Evolutionary conservation across 2,329 filamentous ascomycete species (phyloP), one percentile per base, ranked within the genome.

Genomic region (Cladophialophora bantiana): DNA sequence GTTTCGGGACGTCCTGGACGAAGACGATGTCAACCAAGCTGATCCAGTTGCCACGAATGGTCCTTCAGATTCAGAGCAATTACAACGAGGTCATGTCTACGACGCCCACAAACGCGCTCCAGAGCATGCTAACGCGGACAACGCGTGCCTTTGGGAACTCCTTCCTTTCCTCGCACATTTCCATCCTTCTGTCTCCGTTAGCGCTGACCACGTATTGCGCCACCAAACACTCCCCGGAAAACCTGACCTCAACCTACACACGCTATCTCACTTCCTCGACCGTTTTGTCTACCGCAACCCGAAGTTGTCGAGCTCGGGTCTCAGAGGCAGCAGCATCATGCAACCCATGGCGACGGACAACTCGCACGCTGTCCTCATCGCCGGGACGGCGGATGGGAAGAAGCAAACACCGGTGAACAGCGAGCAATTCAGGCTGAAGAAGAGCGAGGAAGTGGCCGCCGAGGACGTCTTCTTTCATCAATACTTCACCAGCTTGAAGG

Each of bases 391-490:
- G 18, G 12, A 12, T 12, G 45, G 45, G 20, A 50, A 50, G 45
- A 50, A 12, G 45, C 7, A 50, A 6, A 9, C 68, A 18, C 85
- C 89, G 2, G 85, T 99, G 78, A 99, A 99, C 79, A 90, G 90
- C 1, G 91, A 96, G 69, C 83, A 88, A 2, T 99, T 99, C 84
- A 97, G 93, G 92, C 90, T 89, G 74, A 93, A 92, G 86, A 94
- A 93, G 81, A 84, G 86, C n/a, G 89, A 93, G 70, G 89, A 98
- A 62, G 90, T 99, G 53, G 89, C 91, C 2, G 92, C 89, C 0
- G 94, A 99, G 71, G 95, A 99, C 76, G 91, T 93, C 45, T 99
- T 99, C 87, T 99, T 99, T 87, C 95, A 99, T 79, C 89, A 93
- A 72, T 99, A 99, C 86, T 99, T 99, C 80, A 89, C 88, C 67